Conservation (phyloP, 495 filamentous ascomycete genomes). For the Aspergillus avenaceus region DNA sequence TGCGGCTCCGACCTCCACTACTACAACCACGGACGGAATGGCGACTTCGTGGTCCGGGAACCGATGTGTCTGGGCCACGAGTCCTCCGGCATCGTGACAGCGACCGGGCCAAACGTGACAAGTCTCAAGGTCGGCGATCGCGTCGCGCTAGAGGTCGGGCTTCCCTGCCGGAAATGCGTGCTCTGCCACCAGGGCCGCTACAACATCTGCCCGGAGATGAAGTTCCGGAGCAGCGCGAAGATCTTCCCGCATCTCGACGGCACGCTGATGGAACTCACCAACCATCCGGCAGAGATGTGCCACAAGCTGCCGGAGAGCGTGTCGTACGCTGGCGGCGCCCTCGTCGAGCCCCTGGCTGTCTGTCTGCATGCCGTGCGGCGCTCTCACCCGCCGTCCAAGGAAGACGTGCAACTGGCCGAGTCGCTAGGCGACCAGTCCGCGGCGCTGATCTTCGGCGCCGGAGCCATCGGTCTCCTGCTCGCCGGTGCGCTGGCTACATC, state of each 20-base stretch:
- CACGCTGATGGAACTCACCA: conserved; percentile 74
- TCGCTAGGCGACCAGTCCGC: conserved; percentile 34
- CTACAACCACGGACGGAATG: conserved; percentile 80
- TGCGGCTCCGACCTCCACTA: conserved; percentile 85
- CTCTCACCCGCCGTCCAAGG: conserved; percentile 45
- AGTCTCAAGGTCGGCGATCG: conserved; percentile 56
- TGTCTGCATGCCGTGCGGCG: conserved; percentile 70
- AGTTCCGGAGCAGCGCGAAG: conserved; percentile 77
- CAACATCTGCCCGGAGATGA: conserved; percentile 80
- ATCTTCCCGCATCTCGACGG: conserved; percentile 75
- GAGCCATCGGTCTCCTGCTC: conserved; percentile 73
- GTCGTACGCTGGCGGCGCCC: conserved; percentile 63
- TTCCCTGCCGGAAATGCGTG: conserved; percentile 68
- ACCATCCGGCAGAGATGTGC: conserved; percentile 59
- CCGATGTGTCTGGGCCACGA: conserved; percentile 79
- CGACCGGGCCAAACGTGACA: conserved; percentile 49
- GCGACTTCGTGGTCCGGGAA: conserved; percentile 68
- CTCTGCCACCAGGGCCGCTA: conserved; percentile 67
- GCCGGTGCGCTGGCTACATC: conserved; percentile 56
- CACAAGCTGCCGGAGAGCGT: conserved; percentile 59
- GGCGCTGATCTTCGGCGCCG: conserved; percentile 75
- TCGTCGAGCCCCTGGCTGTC: conserved; percentile 77
- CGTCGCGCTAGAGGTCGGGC: conserved; percentile 80
- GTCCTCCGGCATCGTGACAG: conserved; percentile 66
- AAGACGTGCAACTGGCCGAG: conserved; percentile 21